Conservation (phyloP, 2,329 filamentous ascomycete genomes). For the Exserohilum rostratum region DNA sequence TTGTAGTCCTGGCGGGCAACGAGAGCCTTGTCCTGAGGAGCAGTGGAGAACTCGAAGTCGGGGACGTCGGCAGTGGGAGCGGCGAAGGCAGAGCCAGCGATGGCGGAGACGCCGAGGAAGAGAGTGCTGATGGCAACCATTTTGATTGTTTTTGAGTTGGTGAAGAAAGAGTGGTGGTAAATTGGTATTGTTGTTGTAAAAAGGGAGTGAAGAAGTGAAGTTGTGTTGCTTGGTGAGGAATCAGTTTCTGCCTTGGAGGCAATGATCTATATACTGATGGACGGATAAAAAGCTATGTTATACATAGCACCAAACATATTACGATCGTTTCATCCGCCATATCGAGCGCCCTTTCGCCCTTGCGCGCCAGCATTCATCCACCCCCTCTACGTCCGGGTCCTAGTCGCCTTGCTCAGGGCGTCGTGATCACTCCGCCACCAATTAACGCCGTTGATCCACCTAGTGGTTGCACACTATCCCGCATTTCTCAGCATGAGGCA, state of each 20-base stretch:
- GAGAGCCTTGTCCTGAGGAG: constrained; percentile 20
- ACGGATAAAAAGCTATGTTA: constrained; percentile 8
- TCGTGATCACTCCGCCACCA: neutral
- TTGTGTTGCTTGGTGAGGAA: constrained; percentile 5
- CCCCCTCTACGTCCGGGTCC: neutral
- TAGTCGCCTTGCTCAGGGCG: neutral
- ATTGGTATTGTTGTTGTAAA: neutral
- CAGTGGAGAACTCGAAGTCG: constrained; percentile 35
- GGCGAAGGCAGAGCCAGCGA: constrained; percentile 26
- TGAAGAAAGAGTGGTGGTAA: constrained; percentile 2
- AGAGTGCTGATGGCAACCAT: constrained; percentile 39
- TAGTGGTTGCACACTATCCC: neutral
- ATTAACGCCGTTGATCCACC: neutral
- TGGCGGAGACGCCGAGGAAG: constrained; percentile 27
- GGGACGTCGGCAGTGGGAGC: constrained; percentile 33
- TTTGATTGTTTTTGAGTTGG: constrained; percentile 4
- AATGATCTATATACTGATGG: constrained; percentile 7
- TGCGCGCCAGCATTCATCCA: neutral
- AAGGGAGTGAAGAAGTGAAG: constrained; percentile 6
- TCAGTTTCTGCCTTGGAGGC: neutral
- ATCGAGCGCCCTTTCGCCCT: neutral
- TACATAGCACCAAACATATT: constrained; percentile 8
- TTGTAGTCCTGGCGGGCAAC: constrained; percentile 40
- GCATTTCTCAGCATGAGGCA: neutral
- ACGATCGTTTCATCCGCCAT: constrained; percentile 4